phyloP scores from a whole-genome alignment of 2,329 filamentous ascomycete species.

The Epichloe aotearoae region DNA sequence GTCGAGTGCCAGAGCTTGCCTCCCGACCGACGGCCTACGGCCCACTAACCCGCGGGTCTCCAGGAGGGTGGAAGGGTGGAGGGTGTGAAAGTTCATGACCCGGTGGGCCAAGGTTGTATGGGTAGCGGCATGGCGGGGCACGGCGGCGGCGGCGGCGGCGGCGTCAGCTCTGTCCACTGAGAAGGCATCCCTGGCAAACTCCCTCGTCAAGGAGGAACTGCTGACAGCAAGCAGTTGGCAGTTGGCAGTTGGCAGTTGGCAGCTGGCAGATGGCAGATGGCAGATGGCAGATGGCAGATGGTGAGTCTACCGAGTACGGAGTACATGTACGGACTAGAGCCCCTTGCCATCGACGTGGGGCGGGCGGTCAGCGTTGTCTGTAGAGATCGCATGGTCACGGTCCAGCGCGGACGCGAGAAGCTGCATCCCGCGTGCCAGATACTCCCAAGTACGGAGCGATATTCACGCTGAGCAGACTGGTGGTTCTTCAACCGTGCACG shows the following conservation, averaged over 20 bases:
- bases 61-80: neutral
- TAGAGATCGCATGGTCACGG: conserved; percentile 8
- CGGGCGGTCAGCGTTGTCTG: conserved; percentile 8
- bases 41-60: neutral
- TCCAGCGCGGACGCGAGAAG: conserved; percentile 8
- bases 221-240: no score
- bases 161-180: conserved; percentile 7
- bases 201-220: conserved; percentile 6
- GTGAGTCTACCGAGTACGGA: neutral
- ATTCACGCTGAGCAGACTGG: no score
- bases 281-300: neutral
- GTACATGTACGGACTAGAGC: neutral
- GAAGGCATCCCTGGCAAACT: conserved; percentile 6
- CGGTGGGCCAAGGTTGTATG: neutral
- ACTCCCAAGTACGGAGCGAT: neutral
- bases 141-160: conserved; percentile 8
- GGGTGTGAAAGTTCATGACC: neutral
- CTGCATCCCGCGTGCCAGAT: neutral
- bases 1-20: neutral
- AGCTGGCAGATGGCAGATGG: neutral
- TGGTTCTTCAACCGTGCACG: neutral
- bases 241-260: no score
- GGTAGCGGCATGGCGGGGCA: neutral
- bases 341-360: conserved; percentile 4
- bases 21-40: neutral